Evolutionary conservation across 2,329 filamentous ascomycete genomes (phyloP), one percentile per base, ranked within the genome.

Genomic region (Fusarium transvaalense): DNA sequence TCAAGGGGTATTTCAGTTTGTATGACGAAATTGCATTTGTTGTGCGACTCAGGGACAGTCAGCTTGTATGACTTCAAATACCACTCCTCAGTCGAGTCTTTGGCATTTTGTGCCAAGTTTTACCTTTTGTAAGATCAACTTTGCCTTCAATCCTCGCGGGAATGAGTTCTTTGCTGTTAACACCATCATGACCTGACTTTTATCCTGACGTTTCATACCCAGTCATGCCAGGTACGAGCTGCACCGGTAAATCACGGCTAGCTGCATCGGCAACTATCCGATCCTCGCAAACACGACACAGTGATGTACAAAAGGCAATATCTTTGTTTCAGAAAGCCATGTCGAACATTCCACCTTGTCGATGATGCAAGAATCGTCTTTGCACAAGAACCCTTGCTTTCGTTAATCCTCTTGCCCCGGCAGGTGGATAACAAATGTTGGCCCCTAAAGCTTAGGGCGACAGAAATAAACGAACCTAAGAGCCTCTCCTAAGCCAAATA

Each of bases 231-330:
- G 48, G 32, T 37, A 58, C 55, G 2, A 14, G 21, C n/a, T 32
- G 39, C 14, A 17, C 56, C 57, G 50, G 69, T 35, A 67, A 65
- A 27, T 27, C 37, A 52, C 62, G 65, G 65, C 59, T 61, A 43
- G 45, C n/a, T 64, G 39, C 53, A 66, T 60, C 64, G 57, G 48
- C 51, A 54, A 25, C 14, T 29, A 60, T 50, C 66, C 41, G 48
- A 39, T 48, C 55, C 37, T 50, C 37, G 25, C 25, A 57, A 50
- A 65, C 62, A 48, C 23, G 35, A 35, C 39, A 48, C 31, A 38
- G 63, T 59, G 47, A 55, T 64, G 37, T 6, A 52, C 32, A 51
- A 13, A 12, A 17, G 10, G 34, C 32, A 21, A 38, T 27, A 12
- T 15, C 19, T 38, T 60, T 37, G 19, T 48, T 64, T 17, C 25